Evolutionary conservation across 163 green algal genomes (phyloP), one percentile per base, ranked within the genome.

Genomic region (Prototheca stagnorum): DNA sequence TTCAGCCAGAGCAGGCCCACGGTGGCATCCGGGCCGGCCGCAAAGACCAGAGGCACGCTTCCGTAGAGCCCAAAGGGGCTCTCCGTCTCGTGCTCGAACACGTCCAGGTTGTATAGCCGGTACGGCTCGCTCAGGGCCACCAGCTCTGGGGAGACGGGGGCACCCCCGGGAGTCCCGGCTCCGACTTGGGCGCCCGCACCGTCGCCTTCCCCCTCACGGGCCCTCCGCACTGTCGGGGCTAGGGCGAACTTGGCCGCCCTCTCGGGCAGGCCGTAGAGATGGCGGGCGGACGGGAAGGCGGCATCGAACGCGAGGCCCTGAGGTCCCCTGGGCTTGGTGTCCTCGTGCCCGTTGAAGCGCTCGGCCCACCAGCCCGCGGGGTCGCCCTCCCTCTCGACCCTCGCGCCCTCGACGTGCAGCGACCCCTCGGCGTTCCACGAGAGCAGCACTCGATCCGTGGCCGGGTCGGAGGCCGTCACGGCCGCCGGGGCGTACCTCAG

Each of bases 71-170:
- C 85, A 70, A 99, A 99, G 9, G 82, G 79, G 3, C 75, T 88
- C 36, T 93, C 72, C 12, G 73, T 35, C 25, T 82, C 46, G 62
- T 99, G 96, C 67, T 97, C 88, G 71, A 99, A 99, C 45, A 99
- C 91, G 61, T 99, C 91, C 60, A 99, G 69, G 65, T 96, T 98
- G 79, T 95, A 99, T 51, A 99, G 66, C 17, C 91, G 68, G 75
- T 97, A 99, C 20, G 91, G 91, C 53, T 98, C 90, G 37, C 61
- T 65, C 4, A 47, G 29, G 21, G 35, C 17, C 22, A 47, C 51
- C 2, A 37, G 56, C n/a, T 49, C 35, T n/a, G n/a, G n/a, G n/a
- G n/a, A n/a, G 9, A 16, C 24, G 39, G 39, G 23, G 19, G 44
- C 2, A 40, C 39, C 22, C 22, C 7, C 36, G 23, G 36, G 36